Conservation (phyloP, 345 rosid species). For the Fremontodendron californicum region DNA sequence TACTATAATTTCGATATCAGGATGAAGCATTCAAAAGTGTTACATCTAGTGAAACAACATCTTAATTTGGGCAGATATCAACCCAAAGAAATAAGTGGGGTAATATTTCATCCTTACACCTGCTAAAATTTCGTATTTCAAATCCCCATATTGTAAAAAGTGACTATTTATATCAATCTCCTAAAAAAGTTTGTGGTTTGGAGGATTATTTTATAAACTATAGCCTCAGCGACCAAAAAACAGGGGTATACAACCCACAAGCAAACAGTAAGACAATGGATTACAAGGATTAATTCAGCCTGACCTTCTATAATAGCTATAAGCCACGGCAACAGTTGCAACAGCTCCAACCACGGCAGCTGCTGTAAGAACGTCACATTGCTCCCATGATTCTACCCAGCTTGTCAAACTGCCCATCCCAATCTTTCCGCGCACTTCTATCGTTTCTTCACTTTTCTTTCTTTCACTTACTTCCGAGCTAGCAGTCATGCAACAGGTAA, state of each 20-base stretch:
- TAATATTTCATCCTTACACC: conserved; percentile 13
- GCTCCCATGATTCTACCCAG: conserved; percentile 56
- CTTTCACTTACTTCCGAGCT: conserved; percentile 28
- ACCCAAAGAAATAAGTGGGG: background rate
- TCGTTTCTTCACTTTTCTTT: conserved; percentile 12
- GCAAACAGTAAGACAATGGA: conserved; percentile 13
- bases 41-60: conserved; percentile 8
- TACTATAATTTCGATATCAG: background rate
- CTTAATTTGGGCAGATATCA: background rate
- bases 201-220: conserved; percentile 30
- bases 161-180: conserved; percentile 13
- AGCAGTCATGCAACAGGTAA: conserved; percentile 69
- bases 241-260: conserved; percentile 8
- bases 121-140: conserved; percentile 12
- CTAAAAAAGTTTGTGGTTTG: conserved; percentile 11
- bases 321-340: conserved; percentile 66
- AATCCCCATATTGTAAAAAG: conserved; percentile 9
- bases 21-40: background rate
- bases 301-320: conserved; percentile 59
- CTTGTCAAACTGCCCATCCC: conserved; percentile 25
- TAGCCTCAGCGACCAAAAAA: conserved; percentile 20
- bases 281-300: conserved; percentile 29
- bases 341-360: conserved; percentile 67
- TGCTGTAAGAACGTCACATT: conserved; percentile 54
- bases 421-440: conserved; percentile 27